Evolutionary conservation across 805 yeast species (phyloP).

Genomic region (Yarrowia sp.): DNA sequence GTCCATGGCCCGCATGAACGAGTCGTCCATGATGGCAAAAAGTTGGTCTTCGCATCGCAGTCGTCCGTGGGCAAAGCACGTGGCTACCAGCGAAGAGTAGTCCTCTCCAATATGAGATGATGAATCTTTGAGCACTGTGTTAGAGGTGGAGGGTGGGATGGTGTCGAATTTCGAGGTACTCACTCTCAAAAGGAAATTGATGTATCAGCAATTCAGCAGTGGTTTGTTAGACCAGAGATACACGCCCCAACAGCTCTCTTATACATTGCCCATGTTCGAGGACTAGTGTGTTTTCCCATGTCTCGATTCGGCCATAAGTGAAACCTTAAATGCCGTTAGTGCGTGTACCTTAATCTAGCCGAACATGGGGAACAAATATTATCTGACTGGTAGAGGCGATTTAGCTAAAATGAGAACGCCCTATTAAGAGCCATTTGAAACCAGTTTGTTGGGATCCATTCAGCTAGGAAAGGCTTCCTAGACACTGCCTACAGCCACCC

Average conservation of each 20-base stretch:
- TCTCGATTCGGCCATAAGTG: slow-evolving; percentile 32
- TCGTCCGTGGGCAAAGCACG: slow-evolving; percentile 23
- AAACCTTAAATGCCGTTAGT: background rate
- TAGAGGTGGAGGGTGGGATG: background rate
- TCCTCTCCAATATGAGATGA: slow-evolving; percentile 26
- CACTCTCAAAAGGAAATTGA: slow-evolving; percentile 27
- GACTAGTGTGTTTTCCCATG: slow-evolving; percentile 5
- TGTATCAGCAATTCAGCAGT: slow-evolving; percentile 25
- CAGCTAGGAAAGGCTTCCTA: too few relatives aligned
- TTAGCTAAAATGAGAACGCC: too few relatives aligned
- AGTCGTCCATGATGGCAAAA: slow-evolving; percentile 23
- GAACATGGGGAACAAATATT: slow-evolving; percentile 6
- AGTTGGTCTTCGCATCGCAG: slow-evolving; percentile 34
- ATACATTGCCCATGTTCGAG: background rate
- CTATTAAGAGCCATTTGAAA: too few relatives aligned
- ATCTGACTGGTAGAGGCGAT: background rate
- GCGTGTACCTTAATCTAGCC: slow-evolving; percentile 12
- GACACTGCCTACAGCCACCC: background rate
- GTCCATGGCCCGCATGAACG: slow-evolving; percentile 20
- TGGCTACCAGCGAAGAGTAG: slow-evolving; percentile 24
- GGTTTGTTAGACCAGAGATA: background rate
- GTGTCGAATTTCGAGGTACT: slow-evolving; percentile 1
- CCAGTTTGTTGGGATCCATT: too few relatives aligned
- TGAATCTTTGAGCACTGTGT: slow-evolving; percentile 36
- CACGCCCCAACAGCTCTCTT: background rate